These are phyloP conservation scores for Triticum aestivum DNA, from an alignment of 176 grass and related monocot genomes.

Conservation along the genomic window DNA sequence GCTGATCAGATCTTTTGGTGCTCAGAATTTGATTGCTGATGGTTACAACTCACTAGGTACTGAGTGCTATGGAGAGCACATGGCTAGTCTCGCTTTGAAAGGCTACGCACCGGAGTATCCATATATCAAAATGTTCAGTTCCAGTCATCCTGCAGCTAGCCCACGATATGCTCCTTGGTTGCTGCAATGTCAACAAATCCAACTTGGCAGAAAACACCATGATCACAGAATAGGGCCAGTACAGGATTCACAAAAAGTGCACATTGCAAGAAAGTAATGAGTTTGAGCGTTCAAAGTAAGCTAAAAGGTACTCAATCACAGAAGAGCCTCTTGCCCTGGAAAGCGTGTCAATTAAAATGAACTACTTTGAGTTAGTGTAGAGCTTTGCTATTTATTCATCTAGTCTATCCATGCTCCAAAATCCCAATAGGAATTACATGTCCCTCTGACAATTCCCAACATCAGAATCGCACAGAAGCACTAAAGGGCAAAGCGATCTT, in stretches of 20 bases:
- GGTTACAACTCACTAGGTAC: background rate
- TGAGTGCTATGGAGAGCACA: slow-evolving; percentile 8
- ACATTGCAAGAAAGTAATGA: background rate
- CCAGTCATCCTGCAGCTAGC: background rate
- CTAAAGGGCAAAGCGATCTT: background rate
- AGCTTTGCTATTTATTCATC: slow-evolving; percentile 25
- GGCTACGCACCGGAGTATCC: background rate
- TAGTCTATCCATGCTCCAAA: background rate
- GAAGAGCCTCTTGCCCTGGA: background rate
- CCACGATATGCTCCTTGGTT: background rate
- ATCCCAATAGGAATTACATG: slow-evolving; percentile 9
- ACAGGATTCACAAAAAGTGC: background rate
- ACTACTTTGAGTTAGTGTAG: slow-evolving; percentile 23
- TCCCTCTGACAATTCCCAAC: slow-evolving; percentile 23
- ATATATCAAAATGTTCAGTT: slow-evolving; percentile 14
- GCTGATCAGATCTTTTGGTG: slow-evolving; percentile 18
- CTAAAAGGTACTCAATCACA: background rate
- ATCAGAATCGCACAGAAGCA: slow-evolving; percentile 23
- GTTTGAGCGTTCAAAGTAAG: slow-evolving; percentile 6
- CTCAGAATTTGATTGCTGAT: slow-evolving; percentile 14
- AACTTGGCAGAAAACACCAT: slow-evolving; percentile 13
- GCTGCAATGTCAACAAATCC: background rate
- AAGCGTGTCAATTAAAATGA: slow-evolving; percentile 24
- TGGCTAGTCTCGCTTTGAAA: slow-evolving; percentile 12
- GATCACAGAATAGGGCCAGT: background rate